phyloP scores from a whole-genome alignment of 2,329 filamentous ascomycete species.

The Arthrobotrys conoides region DNA sequence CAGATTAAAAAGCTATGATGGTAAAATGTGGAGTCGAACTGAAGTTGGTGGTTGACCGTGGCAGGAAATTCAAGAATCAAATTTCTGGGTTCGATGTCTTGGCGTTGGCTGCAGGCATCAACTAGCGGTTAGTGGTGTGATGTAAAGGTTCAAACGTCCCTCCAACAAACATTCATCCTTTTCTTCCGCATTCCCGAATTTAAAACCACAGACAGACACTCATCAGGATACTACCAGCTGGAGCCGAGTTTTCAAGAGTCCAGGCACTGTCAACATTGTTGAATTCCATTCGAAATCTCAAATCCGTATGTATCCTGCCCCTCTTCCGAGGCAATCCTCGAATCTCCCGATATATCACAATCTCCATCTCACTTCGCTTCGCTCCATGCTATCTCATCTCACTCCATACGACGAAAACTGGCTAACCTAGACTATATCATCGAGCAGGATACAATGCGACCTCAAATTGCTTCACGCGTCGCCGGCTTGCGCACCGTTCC shows the following conservation, averaged over 20 bases:
- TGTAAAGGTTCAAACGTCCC: conserved; percentile 22
- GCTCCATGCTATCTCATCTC: background rate
- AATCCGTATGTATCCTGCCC: background rate
- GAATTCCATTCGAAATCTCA: conserved; percentile 1
- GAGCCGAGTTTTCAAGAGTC: conserved; percentile 24
- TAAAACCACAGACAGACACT: conserved; percentile 1
- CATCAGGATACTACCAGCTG: background rate
- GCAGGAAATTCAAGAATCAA: conserved; percentile 23
- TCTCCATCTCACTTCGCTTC: background rate
- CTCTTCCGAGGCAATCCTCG: conserved; percentile 4
- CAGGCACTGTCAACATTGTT: conserved; percentile 13
- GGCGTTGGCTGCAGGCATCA: conserved; percentile 22
- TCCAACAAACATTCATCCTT: conserved; percentile 17
- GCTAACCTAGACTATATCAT: background rate
- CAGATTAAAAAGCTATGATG: background rate
- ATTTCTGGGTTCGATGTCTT: conserved; percentile 32
- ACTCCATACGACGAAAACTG: background rate
- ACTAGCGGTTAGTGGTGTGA: conserved; percentile 26
- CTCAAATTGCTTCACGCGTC: conserved; percentile 37
- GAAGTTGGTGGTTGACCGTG: conserved; percentile 13
- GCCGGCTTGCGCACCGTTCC: conserved; percentile 28
- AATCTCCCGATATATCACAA: background rate
- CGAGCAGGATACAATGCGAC: conserved; percentile 37
- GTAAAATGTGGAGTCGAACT: conserved; percentile 17
- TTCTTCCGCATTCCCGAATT: conserved; percentile 20